Evolutionary conservation across 768 basidiomycete species (phyloP).

Genomic region (Tulasnella sp.): DNA sequence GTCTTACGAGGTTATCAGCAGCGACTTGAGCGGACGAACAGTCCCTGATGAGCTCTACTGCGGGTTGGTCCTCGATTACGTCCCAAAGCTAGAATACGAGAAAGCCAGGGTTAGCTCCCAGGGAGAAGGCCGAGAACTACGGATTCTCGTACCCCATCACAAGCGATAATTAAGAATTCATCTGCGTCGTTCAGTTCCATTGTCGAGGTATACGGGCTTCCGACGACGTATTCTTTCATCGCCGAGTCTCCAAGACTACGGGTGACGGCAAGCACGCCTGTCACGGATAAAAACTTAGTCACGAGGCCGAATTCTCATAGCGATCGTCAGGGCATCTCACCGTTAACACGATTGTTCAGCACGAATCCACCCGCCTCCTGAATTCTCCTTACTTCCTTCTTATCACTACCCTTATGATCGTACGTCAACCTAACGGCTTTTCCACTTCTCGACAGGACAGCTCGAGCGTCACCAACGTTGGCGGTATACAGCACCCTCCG

Average conservation of each 20-base stretch:
- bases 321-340: constrained; percentile 37
- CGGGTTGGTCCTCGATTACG: constrained; percentile 84
- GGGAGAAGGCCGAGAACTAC: neutral
- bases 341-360: constrained; percentile 97
- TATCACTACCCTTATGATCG: constrained; percentile 97
- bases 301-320: neutral
- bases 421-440: constrained; percentile 92
- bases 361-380: constrained; percentile 98
- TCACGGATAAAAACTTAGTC: neutral
- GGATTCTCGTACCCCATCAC: constrained; percentile 78
- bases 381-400: constrained; percentile 97
- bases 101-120: neutral
- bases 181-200: constrained; percentile 86
- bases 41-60: constrained; percentile 71
- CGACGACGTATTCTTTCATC: constrained; percentile 99
- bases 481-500: constrained; percentile 88
- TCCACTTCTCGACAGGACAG: constrained; percentile 86
- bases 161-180: constrained; percentile 92
- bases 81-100: constrained; percentile 80
- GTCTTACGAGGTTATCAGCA: constrained; percentile 65
- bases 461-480: constrained; percentile 95
- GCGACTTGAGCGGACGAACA: constrained; percentile 78
- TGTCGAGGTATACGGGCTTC: constrained; percentile 97
- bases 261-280: constrained; percentile 85
- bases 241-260: constrained; percentile 92